phyloP scores from a whole-genome alignment of 306 rosid genomes.

The Styphnolobium japonicum region DNA sequence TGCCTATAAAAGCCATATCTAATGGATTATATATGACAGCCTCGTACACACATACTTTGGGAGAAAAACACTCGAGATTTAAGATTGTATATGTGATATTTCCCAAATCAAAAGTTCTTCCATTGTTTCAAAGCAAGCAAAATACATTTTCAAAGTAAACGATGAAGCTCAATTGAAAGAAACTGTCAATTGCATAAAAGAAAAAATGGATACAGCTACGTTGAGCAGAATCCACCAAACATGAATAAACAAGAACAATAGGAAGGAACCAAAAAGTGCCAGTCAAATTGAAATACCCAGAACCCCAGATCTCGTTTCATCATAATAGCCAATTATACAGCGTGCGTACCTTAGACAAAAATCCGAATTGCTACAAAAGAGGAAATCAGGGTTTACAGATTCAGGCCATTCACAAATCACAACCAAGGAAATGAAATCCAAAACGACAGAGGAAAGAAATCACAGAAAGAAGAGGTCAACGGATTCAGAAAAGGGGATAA shows the following conservation, averaged over 20 bases:
- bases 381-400: not conserved
- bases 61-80: not conserved
- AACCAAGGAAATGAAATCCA: not conserved
- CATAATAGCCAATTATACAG: not conserved
- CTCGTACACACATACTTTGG: not conserved
- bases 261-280: not conserved
- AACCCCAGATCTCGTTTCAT: constrained; percentile 10
- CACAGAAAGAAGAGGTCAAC: not conserved
- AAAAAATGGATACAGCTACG: not conserved
- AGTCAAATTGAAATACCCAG: not conserved
- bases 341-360: not conserved
- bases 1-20: constrained; percentile 20
- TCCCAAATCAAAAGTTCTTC: not conserved
- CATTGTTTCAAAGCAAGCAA: not conserved
- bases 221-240: not conserved
- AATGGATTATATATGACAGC: not conserved
- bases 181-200: not conserved
- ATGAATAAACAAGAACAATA: not conserved
- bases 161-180: not conserved
- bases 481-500: not conserved
- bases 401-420: not conserved
- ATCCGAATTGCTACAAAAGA: not conserved
- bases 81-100: not conserved
- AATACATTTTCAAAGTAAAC: not conserved
- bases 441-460: not conserved